These are phyloP conservation scores for Trypanosoma melophagium DNA, from an alignment of 208 protist genomes.

Conservation along the genomic window DNA sequence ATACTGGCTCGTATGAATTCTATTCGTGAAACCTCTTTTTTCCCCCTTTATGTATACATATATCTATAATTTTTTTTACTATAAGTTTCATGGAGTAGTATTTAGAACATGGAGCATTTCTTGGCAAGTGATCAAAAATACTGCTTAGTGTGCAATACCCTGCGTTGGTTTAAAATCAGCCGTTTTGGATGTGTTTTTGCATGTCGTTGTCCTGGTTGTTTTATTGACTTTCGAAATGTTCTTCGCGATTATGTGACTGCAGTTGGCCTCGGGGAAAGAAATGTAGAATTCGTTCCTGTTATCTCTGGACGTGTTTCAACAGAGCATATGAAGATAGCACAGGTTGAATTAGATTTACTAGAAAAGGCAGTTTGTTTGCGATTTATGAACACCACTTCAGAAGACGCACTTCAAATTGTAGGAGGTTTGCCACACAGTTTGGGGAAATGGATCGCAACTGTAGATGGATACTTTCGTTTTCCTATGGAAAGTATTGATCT, in stretches of 20 bases:
- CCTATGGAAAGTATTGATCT: constrained; percentile 25
- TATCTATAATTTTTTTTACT: neutral
- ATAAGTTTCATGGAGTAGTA: constrained; percentile 8
- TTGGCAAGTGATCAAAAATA: constrained; percentile 32
- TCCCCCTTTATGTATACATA: constrained; percentile 2
- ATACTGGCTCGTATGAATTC: neutral
- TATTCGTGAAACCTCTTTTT: neutral
- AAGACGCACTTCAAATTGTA: constrained; percentile 22
- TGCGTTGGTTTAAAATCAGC: constrained; percentile 52
- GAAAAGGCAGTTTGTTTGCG: constrained; percentile 11
- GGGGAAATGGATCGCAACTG: constrained; percentile 7
- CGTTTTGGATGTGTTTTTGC: constrained; percentile 71
- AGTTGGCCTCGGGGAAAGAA: constrained; percentile 17
- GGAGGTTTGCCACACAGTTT: constrained; percentile 21
- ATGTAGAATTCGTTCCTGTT: constrained; percentile 39
- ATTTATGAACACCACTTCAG: constrained; percentile 27
- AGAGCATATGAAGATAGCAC: constrained; percentile 36
- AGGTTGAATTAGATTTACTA: constrained; percentile 53
- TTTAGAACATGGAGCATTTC: constrained; percentile 49
- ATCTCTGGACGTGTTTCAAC: constrained; percentile 41
- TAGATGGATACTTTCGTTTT: constrained; percentile 16
- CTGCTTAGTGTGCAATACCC: constrained; percentile 36
- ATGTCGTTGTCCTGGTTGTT: constrained; percentile 40
- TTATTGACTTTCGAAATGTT: constrained; percentile 50
- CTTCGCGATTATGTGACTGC: constrained; percentile 32